Evolutionary conservation across 2,329 filamentous ascomycete species (phyloP).

Genomic region (Colletotrichum caudatum): DNA sequence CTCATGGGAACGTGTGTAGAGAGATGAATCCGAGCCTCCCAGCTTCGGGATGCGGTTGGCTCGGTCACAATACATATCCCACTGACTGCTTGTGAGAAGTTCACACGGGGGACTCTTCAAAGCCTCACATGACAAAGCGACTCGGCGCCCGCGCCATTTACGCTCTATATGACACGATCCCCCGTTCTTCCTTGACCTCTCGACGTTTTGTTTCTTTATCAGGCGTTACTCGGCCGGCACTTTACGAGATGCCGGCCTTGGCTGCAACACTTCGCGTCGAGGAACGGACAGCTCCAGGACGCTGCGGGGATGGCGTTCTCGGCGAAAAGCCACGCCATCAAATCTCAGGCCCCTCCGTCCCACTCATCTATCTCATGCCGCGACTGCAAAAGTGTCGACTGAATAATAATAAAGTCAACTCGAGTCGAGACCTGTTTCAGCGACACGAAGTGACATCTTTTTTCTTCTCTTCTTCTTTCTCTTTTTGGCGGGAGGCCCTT

Average conservation of each 20-base stretch:
- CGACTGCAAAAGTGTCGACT: constrained; percentile 30
- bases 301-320: constrained; percentile 14
- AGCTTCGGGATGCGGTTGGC: constrained; percentile 15
- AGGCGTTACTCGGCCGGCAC: not conserved
- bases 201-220: constrained; percentile 22
- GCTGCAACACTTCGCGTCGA: constrained; percentile 28
- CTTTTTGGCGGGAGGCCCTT: constrained; percentile 8
- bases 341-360: constrained; percentile 14
- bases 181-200: not conserved
- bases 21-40: constrained; percentile 17
- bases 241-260: constrained; percentile 2
- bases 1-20: constrained; percentile 21
- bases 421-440: constrained; percentile 36
- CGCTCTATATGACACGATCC: not conserved
- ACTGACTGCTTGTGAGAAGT: not conserved
- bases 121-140: constrained; percentile 2
- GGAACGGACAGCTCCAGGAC: not conserved
- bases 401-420: constrained; percentile 20
- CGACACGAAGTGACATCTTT: constrained; percentile 8
- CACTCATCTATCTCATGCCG: constrained; percentile 26
- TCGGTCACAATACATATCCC: not conserved
- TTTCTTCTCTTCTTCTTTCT: too few species aligned
- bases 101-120: not conserved
- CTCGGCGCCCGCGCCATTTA: constrained; percentile 7
- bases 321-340: constrained; percentile 9